Conservation (phyloP, 345 rosid species). For the Cardamine chenopodiifolia region DNA sequence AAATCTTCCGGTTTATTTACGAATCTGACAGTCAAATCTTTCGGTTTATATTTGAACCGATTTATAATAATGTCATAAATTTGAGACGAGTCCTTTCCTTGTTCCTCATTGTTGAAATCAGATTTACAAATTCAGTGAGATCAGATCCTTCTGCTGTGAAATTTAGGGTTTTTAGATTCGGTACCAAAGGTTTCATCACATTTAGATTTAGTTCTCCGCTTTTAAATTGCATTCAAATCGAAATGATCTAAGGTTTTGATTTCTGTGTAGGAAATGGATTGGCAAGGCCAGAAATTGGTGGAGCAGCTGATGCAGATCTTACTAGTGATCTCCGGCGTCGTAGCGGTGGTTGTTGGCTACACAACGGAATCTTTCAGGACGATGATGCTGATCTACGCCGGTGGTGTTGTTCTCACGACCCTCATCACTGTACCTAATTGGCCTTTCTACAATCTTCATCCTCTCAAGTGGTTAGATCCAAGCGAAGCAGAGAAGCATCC, state of each 20-base stretch:
- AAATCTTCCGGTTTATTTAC: not conserved
- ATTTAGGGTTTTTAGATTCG: constrained; percentile 14
- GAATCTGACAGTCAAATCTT: not conserved
- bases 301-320: constrained; percentile 88
- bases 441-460: constrained; percentile 77
- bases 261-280: constrained; percentile 59
- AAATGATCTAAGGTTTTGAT: constrained; percentile 4
- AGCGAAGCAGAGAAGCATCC: constrained; percentile 79
- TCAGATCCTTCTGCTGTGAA: constrained; percentile 2
- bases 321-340: constrained; percentile 59
- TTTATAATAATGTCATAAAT: not conserved
- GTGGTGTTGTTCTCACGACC: constrained; percentile 71
- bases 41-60: not conserved
- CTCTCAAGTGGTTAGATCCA: constrained; percentile 84
- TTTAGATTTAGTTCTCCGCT: not conserved
- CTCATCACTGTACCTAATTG: constrained; percentile 78
- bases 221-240: not conserved
- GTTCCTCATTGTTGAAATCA: not conserved
- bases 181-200: not conserved
- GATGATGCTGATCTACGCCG: constrained; percentile 67
- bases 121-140: constrained; percentile 5
- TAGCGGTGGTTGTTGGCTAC: constrained; percentile 57
- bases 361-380: constrained; percentile 61
- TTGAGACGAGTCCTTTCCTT: not conserved
- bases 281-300: constrained; percentile 90